phyloP scores from a whole-genome alignment of 148 eudicot genomes.

The Dianthus caryophyllus region DNA sequence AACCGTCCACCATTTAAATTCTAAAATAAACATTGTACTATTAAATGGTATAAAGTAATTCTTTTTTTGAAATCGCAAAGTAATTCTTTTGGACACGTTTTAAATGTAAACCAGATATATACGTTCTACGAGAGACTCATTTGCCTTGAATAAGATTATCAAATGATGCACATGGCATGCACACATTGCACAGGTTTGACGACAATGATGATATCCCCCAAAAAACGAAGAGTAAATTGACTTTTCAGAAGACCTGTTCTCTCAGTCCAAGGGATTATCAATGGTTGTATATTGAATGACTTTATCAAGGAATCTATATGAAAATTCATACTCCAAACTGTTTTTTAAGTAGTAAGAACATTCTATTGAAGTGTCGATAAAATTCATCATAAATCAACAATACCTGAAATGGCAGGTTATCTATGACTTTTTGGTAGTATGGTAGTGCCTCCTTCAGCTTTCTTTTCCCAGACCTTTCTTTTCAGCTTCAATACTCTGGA shows the following conservation, averaged over 20 bases:
- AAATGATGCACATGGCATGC: neutral
- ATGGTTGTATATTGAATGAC: neutral
- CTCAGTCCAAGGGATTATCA: neutral
- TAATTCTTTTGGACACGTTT: too few species aligned
- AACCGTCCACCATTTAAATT: too few species aligned
- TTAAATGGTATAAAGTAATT: too few species aligned
- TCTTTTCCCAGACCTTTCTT: constrained; percentile 89
- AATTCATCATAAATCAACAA: neutral
- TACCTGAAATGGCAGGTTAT: constrained; percentile 76
- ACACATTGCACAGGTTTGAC: neutral
- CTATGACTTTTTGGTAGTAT: constrained; percentile 72
- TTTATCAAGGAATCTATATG: neutral
- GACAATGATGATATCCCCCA: neutral
- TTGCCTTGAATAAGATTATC: too few species aligned
- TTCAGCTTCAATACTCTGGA: constrained; percentile 92
- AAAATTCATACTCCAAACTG: neutral
- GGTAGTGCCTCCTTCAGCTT: constrained; percentile 78
- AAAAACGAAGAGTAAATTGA: neutral
- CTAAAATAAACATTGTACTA: too few species aligned
- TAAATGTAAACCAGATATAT: too few species aligned
- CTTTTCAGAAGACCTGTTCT: neutral
- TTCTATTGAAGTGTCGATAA: neutral
- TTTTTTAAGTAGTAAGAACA: neutral
- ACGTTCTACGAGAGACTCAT: too few species aligned
- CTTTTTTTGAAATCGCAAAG: too few species aligned